Percentiles rank a stretch among this genome's conserved stretches.
Evolutionary conservation across 768 basidiomycete species (phyloP).

Genomic region (Chiua virens): DNA sequence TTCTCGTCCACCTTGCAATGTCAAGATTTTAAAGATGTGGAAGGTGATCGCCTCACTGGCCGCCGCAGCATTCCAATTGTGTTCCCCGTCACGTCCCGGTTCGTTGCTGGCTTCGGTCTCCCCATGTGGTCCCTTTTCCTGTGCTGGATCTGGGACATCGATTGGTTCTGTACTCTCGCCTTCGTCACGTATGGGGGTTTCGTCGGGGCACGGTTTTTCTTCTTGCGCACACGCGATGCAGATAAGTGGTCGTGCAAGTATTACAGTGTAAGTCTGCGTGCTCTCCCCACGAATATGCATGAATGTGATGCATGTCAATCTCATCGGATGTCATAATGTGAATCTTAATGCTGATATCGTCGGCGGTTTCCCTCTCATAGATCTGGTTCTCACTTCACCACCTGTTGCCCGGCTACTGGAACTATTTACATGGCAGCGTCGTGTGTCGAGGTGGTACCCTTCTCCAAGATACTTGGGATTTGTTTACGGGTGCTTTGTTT

Average conservation of each 20-base stretch:
- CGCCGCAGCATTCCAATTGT: slow-evolving; percentile 46
- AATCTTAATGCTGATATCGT: slow-evolving; percentile 11
- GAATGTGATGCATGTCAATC: too few relatives aligned
- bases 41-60: slow-evolving; percentile 40
- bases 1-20: slow-evolving; percentile 49
- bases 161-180: slow-evolving; percentile 18
- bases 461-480: slow-evolving; percentile 9
- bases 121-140: slow-evolving; percentile 40
- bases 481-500: slow-evolving; percentile 9
- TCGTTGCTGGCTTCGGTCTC: slow-evolving; percentile 34
- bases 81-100: slow-evolving; percentile 37
- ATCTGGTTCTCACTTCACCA: slow-evolving; percentile 38
- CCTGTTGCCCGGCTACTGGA: slow-evolving; percentile 38
- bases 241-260: slow-evolving; percentile 37
- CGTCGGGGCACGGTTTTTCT: slow-evolving; percentile 36
- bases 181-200: slow-evolving; percentile 34
- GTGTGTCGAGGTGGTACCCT: slow-evolving; percentile 10
- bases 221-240: slow-evolving; percentile 24
- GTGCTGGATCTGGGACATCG: slow-evolving; percentile 36
- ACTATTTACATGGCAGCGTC: slow-evolving; percentile 24
- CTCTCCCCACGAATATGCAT: too few relatives aligned
- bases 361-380: slow-evolving; percentile 17
- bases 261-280: slow-evolving; percentile 37
- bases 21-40: slow-evolving; percentile 47
- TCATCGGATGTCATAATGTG: too few relatives aligned